A percentile compares a stretch with the other conserved stretches of the same genome.
These are phyloP conservation scores for Lanmaoa pseudosensibilis DNA, from an alignment of 768 basidiomycete species.

Conservation along the genomic window DNA sequence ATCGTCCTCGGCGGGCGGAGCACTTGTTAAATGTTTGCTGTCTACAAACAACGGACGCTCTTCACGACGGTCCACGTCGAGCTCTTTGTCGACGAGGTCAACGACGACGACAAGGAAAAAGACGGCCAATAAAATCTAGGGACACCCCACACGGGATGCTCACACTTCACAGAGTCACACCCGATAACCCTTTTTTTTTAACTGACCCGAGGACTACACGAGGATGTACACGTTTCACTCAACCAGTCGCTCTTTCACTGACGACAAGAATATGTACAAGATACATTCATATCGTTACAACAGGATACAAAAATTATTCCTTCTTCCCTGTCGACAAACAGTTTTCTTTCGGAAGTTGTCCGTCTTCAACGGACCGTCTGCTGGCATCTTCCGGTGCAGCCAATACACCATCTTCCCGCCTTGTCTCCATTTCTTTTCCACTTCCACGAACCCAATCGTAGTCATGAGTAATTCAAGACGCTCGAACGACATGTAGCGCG, in stretches of 20 bases:
- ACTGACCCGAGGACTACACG: too few relatives aligned
- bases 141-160: background rate
- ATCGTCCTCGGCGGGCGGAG: slow-evolving; percentile 26
- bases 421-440: slow-evolving; percentile 59
- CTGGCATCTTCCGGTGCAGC: slow-evolving; percentile 58
- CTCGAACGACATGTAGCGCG: slow-evolving; percentile 71
- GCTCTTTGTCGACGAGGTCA: slow-evolving; percentile 5
- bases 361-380: background rate
- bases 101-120: slow-evolving; percentile 13
- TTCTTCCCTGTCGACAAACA: slow-evolving; percentile 60
- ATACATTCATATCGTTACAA: slow-evolving; percentile 20
- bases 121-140: slow-evolving; percentile 8
- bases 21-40: slow-evolving; percentile 28
- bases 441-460: slow-evolving; percentile 59
- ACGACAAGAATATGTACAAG: background rate
- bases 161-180: slow-evolving; percentile 10
- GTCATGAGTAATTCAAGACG: slow-evolving; percentile 59
- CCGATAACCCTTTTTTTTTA: background rate
- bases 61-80: slow-evolving; percentile 10
- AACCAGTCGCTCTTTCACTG: background rate
- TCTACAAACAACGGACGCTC: slow-evolving; percentile 34
- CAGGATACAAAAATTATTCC: slow-evolving; percentile 79
- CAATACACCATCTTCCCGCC: slow-evolving; percentile 88
- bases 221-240: background rate
- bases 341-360: slow-evolving; percentile 51